Evolutionary conservation across 495 filamentous ascomycete species (phyloP).

Genomic region (Penicillium bialowiezense): DNA sequence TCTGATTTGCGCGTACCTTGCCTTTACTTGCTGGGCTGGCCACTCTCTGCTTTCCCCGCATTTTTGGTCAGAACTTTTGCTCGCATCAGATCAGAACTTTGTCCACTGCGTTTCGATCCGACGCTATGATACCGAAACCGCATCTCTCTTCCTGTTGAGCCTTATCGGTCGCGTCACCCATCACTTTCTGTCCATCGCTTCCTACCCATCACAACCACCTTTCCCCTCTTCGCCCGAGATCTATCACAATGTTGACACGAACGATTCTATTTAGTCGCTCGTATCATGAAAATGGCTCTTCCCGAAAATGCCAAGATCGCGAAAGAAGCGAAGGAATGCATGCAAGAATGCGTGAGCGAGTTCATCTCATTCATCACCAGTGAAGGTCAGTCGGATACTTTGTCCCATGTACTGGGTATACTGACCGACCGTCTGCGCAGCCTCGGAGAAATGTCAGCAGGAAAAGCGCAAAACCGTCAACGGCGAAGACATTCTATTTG

Average conservation of each 20-base stretch:
- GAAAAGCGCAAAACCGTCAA: conserved; percentile 99
- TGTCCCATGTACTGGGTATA: background rate
- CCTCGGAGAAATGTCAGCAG: conserved; percentile 98
- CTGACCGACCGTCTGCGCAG: conserved; percentile 46
- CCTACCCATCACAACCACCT: conserved; percentile 1
- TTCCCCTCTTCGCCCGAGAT: background rate
- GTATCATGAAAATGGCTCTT: conserved; percentile 96
- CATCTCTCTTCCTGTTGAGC: background rate
- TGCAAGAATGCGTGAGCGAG: conserved; percentile 99
- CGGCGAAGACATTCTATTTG: conserved; percentile 96
- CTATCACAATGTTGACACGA: background rate
- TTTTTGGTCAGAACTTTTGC: conserved; percentile 8
- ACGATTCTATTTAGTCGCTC: conserved; percentile 58
- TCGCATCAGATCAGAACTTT: background rate
- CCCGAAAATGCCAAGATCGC: conserved; percentile 99
- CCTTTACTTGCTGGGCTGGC: conserved; percentile 37
- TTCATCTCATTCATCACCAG: conserved; percentile 99
- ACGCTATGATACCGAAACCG: background rate
- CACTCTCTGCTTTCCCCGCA: conserved; percentile 20
- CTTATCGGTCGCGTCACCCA: background rate
- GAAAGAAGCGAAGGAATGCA: conserved; percentile 98
- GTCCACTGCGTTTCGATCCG: background rate
- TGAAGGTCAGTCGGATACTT: conserved; percentile 65
- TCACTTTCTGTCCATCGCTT: too few relatives aligned
- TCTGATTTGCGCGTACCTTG: conserved; percentile 58